Base-by-base conservation (phyloP, 2,329 filamentous ascomycete species). In the Mycogone perniciosa region DNA sequence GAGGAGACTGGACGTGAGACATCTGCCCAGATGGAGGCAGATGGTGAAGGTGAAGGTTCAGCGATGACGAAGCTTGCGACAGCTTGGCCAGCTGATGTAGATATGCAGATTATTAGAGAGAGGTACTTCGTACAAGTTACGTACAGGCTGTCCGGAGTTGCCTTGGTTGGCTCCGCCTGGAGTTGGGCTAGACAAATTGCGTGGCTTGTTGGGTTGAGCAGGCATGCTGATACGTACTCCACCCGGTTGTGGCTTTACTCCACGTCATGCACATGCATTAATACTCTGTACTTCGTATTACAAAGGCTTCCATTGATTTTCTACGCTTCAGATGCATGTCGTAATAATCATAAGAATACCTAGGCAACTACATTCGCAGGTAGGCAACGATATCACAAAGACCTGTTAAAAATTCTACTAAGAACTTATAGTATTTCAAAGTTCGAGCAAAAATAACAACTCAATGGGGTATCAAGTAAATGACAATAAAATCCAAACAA, bases 401-500 rank as follows among this genome's bases (percentile, higher is more conserved):
- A 3, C 3, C 20, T 20, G 20, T 20, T 20, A 20, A 20, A 20
- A 20, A 20, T 20, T 20, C 20, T 20, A 20, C 20, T 20, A 20
- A 20, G 20, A 20, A 20, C 20, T 20, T 20, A 20, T 20, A 20
- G 44, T 50, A 9, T 34, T 45, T 40, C 20, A 20, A 45, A 40
- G 34, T 50, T 42, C 40, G 48, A 39, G 35, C 10, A 50, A 41
- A 30, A 40, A 45, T 45, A 37, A 40, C 35, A 50, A 46, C 35
- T 50, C 49, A 45, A 58, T 44, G 50, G 54, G 55, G 56, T 54
- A 57, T 57, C 50, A 49, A 55, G 50, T 39, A 34, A 46, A 46
- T 35, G 41, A 41, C 46, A 53, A 52, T 48, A 43, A 54, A 51
- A 56, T 46, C 54, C 56, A 50, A 50, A 34, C 44, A 53, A 50